Base-by-base conservation (phyloP, 2,329 filamentous ascomycete species). In the Sarocladium brachiariae region DNA sequence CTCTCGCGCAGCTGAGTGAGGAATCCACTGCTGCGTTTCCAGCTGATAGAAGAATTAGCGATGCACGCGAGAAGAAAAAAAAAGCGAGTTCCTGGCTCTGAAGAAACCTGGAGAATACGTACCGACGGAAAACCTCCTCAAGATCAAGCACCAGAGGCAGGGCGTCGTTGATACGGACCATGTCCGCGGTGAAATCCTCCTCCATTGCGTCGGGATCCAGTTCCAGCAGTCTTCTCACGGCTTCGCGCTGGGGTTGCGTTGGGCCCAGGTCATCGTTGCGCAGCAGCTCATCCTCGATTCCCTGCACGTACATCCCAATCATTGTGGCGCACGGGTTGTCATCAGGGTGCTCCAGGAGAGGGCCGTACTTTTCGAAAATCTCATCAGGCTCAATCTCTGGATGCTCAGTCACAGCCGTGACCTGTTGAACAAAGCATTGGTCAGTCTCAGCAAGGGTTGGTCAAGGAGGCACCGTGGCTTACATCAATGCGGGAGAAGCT, bases 401-500 rank as follows among this genome's bases (percentile, higher is more conserved):
- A 19, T 21, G 13, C 18, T 47, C 43, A 5, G 27, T 47, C 4
- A 47, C 43, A 16, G 25, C 25, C 7, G 43, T 47, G 24, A 33
- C 10, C 43, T 47, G n/a, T 16, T 14, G 30, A 25, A 9, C 11
- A 16, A 14, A 9, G 13, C 4, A 25, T 10, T 18, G 6, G 39
- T 45, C 43, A 47, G 43, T 3, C 8, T 7, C 7, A 11, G 11
- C 21, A 30, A 30, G 13, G 27, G 7, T 30, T 7, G 27, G 27
- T 30, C 27, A 30, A 13, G 27, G 13, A 30, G 7, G 27, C 27
- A 13, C 27, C n/a, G n/a, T n/a, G n/a, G n/a, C n/a, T n/a, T n/a
- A 47, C 43, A 47, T 47, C 43, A 33, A 47, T 47, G 43, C 43
- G 43, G 27, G 43, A 21, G 13, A 47, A 33, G 16, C 25, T 47